These are phyloP conservation scores for Cystobasidium slooffiae DNA, from an alignment of 1,284 basidiomycete species.

Conservation along the genomic window DNA sequence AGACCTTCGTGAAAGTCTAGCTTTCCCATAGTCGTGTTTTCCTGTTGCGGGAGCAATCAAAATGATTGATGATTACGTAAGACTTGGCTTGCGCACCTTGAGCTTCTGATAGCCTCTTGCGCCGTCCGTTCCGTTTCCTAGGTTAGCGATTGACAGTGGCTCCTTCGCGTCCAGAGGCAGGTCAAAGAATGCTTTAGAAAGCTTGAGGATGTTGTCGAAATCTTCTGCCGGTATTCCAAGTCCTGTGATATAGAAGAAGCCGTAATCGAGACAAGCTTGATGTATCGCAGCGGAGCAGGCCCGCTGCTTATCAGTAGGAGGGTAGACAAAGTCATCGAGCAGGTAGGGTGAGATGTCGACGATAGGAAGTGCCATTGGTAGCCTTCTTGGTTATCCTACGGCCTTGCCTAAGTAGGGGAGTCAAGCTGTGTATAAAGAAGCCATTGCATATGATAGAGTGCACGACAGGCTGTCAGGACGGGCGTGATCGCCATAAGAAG, in stretches of 20 bases:
- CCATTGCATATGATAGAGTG: neutral
- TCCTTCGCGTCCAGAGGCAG: conserved; percentile 64
- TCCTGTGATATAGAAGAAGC: conserved; percentile 76
- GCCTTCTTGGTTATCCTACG: neutral
- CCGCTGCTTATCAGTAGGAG: conserved; percentile 52
- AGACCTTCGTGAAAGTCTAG: conserved; percentile 82
- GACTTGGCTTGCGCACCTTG: conserved; percentile 54
- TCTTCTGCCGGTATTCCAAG: conserved; percentile 65
- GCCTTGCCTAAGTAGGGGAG: no score
- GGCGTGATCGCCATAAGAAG: no score
- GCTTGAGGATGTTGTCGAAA: conserved; percentile 68
- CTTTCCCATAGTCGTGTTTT: conserved; percentile 82
- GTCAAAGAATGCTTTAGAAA: conserved; percentile 73
- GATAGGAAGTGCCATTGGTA: conserved; percentile 53
- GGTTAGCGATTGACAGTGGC: conserved; percentile 65
- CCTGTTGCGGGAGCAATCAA: conserved; percentile 49
- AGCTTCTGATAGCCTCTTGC: conserved; percentile 59
- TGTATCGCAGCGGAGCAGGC: conserved; percentile 65
- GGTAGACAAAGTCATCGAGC: conserved; percentile 57
- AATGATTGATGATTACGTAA: no score
- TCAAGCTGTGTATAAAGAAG: no score
- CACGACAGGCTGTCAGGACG: neutral
- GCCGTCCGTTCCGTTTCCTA: conserved; percentile 63
- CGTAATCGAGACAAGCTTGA: conserved; percentile 72
- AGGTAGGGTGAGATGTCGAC: conserved; percentile 56